These are phyloP conservation scores for Thelephora ganbajun DNA, from an alignment of 768 basidiomycete species.

Conservation along the genomic window DNA sequence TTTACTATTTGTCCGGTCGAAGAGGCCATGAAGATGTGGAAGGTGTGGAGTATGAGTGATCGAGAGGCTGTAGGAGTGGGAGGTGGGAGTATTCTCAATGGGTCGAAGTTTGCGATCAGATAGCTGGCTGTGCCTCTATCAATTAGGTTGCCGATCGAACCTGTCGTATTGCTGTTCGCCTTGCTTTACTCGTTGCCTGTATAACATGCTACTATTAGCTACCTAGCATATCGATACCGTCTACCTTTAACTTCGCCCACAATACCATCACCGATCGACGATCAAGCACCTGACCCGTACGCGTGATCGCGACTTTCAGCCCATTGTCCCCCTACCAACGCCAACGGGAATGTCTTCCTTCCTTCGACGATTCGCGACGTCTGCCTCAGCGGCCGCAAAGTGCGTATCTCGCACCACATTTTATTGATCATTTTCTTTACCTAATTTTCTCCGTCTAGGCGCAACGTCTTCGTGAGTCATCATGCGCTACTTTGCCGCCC, in stretches of 20 bases:
- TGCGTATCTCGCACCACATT: conserved; percentile 1
- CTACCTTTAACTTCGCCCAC: no score
- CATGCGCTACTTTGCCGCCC: not conserved
- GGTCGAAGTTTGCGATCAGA: not conserved
- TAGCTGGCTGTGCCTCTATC: not conserved
- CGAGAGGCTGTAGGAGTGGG: not conserved
- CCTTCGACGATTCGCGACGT: conserved; percentile 36
- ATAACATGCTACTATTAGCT: no score
- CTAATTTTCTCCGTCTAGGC: conserved; percentile 10
- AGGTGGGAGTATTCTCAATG: conserved; percentile 2
- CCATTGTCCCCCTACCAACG: conserved; percentile 9
- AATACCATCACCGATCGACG: no score
- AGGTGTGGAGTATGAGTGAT: conserved; percentile 32
- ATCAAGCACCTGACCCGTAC: no score
- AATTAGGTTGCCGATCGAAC: no score
- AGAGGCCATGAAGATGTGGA: conserved; percentile 63
- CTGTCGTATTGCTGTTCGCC: no score
- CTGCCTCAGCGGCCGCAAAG: conserved; percentile 22
- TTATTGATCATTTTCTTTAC: conserved; percentile 5
- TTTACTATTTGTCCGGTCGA: conserved; percentile 53
- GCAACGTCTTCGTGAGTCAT: conserved; percentile 20
- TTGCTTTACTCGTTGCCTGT: no score
- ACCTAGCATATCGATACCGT: no score
- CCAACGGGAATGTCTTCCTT: conserved; percentile 31
- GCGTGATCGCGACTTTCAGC: no score